Evolutionary conservation across 2,329 filamentous ascomycete genomes (phyloP), one percentile per base, ranked within the genome.

Genomic region (Hypomyces perniciosus): DNA sequence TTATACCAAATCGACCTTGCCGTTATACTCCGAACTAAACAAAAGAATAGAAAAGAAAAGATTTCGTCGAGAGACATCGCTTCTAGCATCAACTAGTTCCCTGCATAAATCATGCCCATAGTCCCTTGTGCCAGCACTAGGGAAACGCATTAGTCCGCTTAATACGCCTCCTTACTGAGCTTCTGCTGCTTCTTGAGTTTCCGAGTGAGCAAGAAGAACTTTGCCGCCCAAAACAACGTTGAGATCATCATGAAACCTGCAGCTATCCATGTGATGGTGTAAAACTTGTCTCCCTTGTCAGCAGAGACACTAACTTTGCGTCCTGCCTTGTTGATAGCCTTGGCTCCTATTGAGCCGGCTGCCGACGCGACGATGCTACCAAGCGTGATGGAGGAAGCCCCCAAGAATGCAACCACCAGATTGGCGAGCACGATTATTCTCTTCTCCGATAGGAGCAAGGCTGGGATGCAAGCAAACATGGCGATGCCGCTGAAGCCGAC

Each of bases 181-280:
- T 57, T 56, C 56, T 59, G 59, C 6, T 62, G 58, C 44, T 62
- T 61, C 52, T 51, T 51, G 35, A 38, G 33, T 40, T 34, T 43
- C 12, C 30, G 33, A 28, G 27, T 39, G 6, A 62, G 56, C 4
- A 61, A 30, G 31, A 64, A 63, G 54, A 72, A 59, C 38, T 68
- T 61, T 8, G 52, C 61, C 1, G 61, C 26, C 76, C 76, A 79
- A 59, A 71, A 77, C 3, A 68, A 28, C 4, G 66, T 50, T 0
- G 68, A 60, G 1, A 65, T 54, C 4, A 68, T 59, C 70, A 78
- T 76, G 53, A 73, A 62, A 4, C 59, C 74, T 12, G 75, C 70
- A 1, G 75, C 67, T 4, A 73, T 67, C 77, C 76, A 80, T 5
- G 68, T 68, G 37, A 79, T 59, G 31, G 58, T 66, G 56, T 72